These are phyloP conservation scores for Penicillium odoratum DNA, from an alignment of 495 filamentous ascomycete species.

Conservation along the genomic window DNA sequence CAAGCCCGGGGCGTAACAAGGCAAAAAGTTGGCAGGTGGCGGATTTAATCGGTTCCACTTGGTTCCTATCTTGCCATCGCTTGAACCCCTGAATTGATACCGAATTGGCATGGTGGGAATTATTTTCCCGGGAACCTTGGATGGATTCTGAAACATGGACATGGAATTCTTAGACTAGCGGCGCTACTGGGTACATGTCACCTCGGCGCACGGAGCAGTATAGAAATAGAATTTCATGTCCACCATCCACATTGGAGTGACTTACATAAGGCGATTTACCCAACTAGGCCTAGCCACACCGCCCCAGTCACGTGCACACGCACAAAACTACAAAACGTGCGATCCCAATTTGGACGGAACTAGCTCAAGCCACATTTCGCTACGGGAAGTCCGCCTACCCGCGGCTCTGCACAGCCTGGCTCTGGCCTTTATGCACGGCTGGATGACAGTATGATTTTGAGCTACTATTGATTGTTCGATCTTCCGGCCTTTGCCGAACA, in stretches of 20 bases:
- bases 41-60: background rate
- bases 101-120: slow-evolving; percentile 1
- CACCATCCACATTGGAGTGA: background rate
- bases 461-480: background rate
- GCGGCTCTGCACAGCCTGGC: slow-evolving; percentile 17
- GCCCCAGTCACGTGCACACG: slow-evolving; percentile 11
- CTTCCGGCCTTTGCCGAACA: slow-evolving; percentile 3
- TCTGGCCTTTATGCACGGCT: slow-evolving; percentile 18
- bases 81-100: background rate
- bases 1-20: background rate
- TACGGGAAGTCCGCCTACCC: slow-evolving; percentile 11
- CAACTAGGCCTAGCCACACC: background rate
- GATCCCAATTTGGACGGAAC: background rate
- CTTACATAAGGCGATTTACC: background rate
- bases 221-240: background rate
- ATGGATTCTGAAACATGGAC: slow-evolving; percentile 31
- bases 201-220: slow-evolving; percentile 4
- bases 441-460: slow-evolving; percentile 24
- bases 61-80: background rate
- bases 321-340: slow-evolving; percentile 11
- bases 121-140: background rate
- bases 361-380: slow-evolving; percentile 8
- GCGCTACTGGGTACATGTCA: slow-evolving; percentile 2
- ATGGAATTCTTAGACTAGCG: slow-evolving; percentile 23
- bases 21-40: slow-evolving; percentile 2